phyloP scores from a whole-genome alignment of 2,329 filamentous ascomycete species.

The Hypomyces rosellus region DNA sequence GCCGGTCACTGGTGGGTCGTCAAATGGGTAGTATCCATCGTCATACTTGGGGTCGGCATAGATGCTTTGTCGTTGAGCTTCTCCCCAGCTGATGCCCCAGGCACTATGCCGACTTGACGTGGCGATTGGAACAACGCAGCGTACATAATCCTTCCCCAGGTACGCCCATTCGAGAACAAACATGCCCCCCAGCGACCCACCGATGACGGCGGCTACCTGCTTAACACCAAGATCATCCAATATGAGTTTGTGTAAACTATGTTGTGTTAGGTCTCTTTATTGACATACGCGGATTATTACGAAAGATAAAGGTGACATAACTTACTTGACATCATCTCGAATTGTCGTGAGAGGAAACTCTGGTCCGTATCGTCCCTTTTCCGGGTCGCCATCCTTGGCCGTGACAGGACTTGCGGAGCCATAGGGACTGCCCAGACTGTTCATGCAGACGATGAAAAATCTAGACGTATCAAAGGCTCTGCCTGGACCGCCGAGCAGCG shows the following conservation, averaged over 20 bases:
- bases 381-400: constrained; percentile 71
- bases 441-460: constrained; percentile 83
- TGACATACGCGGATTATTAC: no score
- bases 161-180: constrained; percentile 90
- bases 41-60: constrained; percentile 98
- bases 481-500: constrained; percentile 69
- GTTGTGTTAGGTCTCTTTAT: constrained; percentile 15
- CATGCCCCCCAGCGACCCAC: constrained; percentile 85
- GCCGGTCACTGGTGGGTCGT: constrained; percentile 79
- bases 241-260: constrained; percentile 71
- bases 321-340: constrained; percentile 88
- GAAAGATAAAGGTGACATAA: constrained; percentile 4
- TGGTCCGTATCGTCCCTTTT: constrained; percentile 76
- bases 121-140: constrained; percentile 73
- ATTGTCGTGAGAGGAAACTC: constrained; percentile 96
- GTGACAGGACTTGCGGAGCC: constrained; percentile 86
- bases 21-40: constrained; percentile 86
- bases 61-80: constrained; percentile 85
- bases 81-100: constrained; percentile 88
- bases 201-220: constrained; percentile 72
- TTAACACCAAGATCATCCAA: constrained; percentile 74
- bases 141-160: constrained; percentile 79
- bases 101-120: constrained; percentile 80
- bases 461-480: constrained; percentile 74
- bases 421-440: constrained; percentile 79